phyloP scores from a whole-genome alignment of 2,329 filamentous ascomycete species.

The Pseudogymnoascus sp. region DNA sequence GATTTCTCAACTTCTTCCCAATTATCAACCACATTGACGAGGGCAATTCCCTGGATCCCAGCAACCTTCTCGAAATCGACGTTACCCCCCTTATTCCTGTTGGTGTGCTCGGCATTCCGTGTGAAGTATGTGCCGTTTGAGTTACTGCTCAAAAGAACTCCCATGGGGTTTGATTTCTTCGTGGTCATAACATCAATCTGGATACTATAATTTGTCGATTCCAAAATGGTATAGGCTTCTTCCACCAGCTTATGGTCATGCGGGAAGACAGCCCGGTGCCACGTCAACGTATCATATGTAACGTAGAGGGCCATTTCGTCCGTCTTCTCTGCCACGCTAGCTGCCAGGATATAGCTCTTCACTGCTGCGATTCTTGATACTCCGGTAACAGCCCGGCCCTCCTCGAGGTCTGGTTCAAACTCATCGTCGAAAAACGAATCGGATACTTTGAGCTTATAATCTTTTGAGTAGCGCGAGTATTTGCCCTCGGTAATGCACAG shows the following conservation, averaged over 20 bases:
- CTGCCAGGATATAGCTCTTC: constrained; percentile 80
- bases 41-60: constrained; percentile 83
- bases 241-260: constrained; percentile 72
- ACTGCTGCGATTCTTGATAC: constrained; percentile 75
- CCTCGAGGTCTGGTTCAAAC: constrained; percentile 71
- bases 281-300: constrained; percentile 72
- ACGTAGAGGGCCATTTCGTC: constrained; percentile 90
- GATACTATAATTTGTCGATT: constrained; percentile 96
- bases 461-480: constrained; percentile 62
- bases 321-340: constrained; percentile 69
- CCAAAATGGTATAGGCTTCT: constrained; percentile 85
- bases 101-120: constrained; percentile 84
- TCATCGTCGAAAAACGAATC: constrained; percentile 73
- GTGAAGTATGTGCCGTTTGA: constrained; percentile 96
- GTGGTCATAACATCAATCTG: constrained; percentile 86
- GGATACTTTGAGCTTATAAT: constrained; percentile 73
- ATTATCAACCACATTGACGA: constrained; percentile 87
- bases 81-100: constrained; percentile 65
- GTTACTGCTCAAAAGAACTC: constrained; percentile 88
- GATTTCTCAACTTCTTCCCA: constrained; percentile 62
- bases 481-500: constrained; percentile 73
- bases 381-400: constrained; percentile 66
- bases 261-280: constrained; percentile 89
- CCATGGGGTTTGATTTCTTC: constrained; percentile 62
- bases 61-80: constrained; percentile 95